These are phyloP conservation scores for Sporothrix brasiliensis DNA, from an alignment of 2,329 filamentous ascomycete genomes.

Conservation along the genomic window DNA sequence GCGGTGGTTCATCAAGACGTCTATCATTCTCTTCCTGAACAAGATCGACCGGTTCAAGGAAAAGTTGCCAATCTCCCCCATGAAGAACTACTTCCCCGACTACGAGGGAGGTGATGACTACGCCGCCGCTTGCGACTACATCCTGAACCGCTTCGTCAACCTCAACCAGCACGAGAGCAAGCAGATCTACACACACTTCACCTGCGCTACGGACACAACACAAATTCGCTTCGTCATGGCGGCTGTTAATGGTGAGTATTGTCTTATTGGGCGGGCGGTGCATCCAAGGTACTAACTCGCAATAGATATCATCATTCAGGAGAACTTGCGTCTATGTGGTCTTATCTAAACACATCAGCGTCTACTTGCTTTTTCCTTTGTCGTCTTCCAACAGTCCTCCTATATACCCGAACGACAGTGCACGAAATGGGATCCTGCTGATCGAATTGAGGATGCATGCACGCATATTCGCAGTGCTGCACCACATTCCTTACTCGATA, in stretches of 20 bases:
- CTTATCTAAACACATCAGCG: conserved; percentile 35
- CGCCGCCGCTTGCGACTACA: conserved; percentile 94
- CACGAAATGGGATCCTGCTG: conserved; percentile 22
- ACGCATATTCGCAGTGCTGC: background rate
- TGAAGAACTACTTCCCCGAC: conserved; percentile 87
- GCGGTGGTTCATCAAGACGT: conserved; percentile 87
- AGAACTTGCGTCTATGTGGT: conserved; percentile 73
- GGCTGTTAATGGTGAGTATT: conserved; percentile 84
- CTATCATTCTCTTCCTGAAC: conserved; percentile 86
- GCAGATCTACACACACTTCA: conserved; percentile 99
- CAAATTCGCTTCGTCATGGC: conserved; percentile 99
- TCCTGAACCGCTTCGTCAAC: conserved; percentile 96
- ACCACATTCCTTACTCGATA: background rate
- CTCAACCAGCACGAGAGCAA: conserved; percentile 99
- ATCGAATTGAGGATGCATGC: background rate
- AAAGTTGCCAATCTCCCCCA: conserved; percentile 79
- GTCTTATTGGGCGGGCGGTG: background rate
- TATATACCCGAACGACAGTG: conserved; percentile 35
- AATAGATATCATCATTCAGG: conserved; percentile 98
- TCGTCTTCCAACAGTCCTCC: conserved; percentile 24
- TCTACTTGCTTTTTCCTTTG: conserved; percentile 30
- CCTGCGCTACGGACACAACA: conserved; percentile 96
- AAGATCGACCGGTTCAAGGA: conserved; percentile 90
- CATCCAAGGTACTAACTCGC: conserved; percentile 47
- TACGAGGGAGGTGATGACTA: conserved; percentile 97